Base-by-base conservation (phyloP, 176 grass and related monocot species). In the Stipa capillata region DNA sequence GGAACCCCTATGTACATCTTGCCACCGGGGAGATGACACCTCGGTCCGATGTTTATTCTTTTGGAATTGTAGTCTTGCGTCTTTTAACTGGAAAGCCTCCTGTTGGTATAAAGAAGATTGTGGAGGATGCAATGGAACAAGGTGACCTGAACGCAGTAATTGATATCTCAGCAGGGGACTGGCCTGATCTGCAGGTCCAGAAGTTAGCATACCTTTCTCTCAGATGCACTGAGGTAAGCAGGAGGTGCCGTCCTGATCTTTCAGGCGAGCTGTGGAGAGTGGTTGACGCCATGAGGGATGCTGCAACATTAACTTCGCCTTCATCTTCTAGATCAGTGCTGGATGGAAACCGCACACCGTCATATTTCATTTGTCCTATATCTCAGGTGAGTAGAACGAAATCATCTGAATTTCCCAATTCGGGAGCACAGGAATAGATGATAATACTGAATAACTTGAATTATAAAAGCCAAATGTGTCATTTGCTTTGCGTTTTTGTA, bases 121-220 rank as follows among this genome's bases (percentile, higher is more conserved):
- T 87, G 21, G 73, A 83, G 56, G 73, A 87, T 87, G 79, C 79
- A 0, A 63, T 72, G 65, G 0, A 23, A 35, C 42, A 57, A 83
- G 45, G 21, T 7, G 21, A 65, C 7, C 56, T 87, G 47, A 47
- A 78, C 12, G 77, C 85, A 12, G 4, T 87, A 72, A 58, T 87
- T 65, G 85, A 83, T 73, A 56, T 36, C 65, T 87, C 17, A 18
- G 79, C 56, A 10, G 65, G 79, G 18, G 79, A 83, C 0, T 87
- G 73, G 79, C 73, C 79, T 24, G 20, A 39, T 39, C 20, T 21
- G 37, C 47, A 73, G 3, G 47, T 48, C 23, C 29, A 49, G 8
- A 79, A 87, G 56, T 55, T 87, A 64, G 79, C 85, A 56, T 2
- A 56, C n/a, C 65, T 83, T 83, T 79, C 65, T 87, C 56, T 87